A percentile compares a stretch with the other conserved stretches of the same genome.
Conservation (phyloP, 31 red algal genomes). For the Endocladia muricata region DNA sequence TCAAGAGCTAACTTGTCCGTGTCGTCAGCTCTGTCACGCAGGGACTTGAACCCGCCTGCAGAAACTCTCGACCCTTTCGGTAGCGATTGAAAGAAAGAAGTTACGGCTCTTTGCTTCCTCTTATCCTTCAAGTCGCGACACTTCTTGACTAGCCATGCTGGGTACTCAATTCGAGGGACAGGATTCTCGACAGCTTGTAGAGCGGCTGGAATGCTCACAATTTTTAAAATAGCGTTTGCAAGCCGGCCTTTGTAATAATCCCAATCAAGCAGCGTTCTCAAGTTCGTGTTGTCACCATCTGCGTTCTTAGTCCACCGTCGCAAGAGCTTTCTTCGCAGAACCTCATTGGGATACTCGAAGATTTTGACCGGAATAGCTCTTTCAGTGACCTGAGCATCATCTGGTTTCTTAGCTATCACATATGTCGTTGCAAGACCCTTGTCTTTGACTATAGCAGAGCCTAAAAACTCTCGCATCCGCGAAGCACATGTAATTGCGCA, state of each 20-base stretch:
- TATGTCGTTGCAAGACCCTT: constrained; percentile 85
- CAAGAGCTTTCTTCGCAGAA: constrained; percentile 45
- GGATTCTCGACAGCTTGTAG: constrained; percentile 88
- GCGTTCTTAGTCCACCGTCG: constrained; percentile 71
- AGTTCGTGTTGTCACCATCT: constrained; percentile 50
- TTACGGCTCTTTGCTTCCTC: constrained; percentile 72
- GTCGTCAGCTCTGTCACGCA: constrained; percentile 36
- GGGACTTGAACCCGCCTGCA: constrained; percentile 19
- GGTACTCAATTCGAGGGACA: constrained; percentile 86
- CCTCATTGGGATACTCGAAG: constrained; percentile 67
- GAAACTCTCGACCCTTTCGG: constrained; percentile 27
- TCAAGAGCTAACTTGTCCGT: constrained; percentile 56
- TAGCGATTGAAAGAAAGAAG: constrained; percentile 58
- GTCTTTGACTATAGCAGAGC: constrained; percentile 83
- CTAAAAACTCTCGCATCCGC: constrained; percentile 88
- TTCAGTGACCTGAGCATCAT: constrained; percentile 82
- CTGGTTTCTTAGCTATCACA: constrained; percentile 76
- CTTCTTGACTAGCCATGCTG: constrained; percentile 86
- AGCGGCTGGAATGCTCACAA: constrained; percentile 95
- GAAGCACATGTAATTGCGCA: constrained; percentile 93
- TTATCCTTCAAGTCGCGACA: constrained; percentile 61
- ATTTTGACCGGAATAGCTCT: constrained; percentile 90
- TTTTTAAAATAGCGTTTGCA: constrained; percentile 84
- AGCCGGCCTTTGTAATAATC: constrained; percentile 95
- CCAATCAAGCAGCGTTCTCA: constrained; percentile 89